phyloP scores from a whole-genome alignment of 2,329 filamentous ascomycete species.

The Stenocarpella maydis region DNA sequence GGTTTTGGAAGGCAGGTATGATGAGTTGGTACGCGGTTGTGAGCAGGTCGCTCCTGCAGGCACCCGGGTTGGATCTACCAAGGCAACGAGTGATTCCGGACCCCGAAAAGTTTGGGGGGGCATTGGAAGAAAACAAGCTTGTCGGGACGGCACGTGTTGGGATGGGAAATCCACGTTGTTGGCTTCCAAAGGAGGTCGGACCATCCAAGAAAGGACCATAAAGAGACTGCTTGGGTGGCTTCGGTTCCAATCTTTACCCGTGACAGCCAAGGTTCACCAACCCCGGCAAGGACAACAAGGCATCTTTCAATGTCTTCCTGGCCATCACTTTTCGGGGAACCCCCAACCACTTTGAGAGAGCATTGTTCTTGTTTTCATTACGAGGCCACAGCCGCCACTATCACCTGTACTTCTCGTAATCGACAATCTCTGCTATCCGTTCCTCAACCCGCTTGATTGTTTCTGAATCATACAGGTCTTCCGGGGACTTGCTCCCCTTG shows the following conservation, averaged over 20 bases:
- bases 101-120: neutral
- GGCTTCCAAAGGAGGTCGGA: neutral
- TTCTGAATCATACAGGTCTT: conserved; percentile 77
- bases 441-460: conserved; percentile 73
- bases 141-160: no score
- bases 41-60: conserved; percentile 16
- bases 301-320: neutral
- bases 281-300: no score
- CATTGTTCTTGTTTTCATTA: neutral
- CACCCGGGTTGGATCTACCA: neutral
- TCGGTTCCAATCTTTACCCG: neutral
- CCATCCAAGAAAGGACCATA: neutral
- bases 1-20: neutral
- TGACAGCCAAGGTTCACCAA: neutral
- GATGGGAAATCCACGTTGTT: neutral
- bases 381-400: no score
- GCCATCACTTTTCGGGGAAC: no score
- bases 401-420: conserved; percentile 63
- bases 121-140: no score
- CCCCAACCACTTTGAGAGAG: neutral
- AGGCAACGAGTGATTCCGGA: neutral
- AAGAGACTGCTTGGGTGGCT: neutral
- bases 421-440: conserved; percentile 72
- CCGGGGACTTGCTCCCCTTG: conserved; percentile 69
- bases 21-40: conserved; percentile 5